These are phyloP conservation scores for Handroanthus guayacan DNA, from an alignment of 257 asterid species.

Conservation along the genomic window DNA sequence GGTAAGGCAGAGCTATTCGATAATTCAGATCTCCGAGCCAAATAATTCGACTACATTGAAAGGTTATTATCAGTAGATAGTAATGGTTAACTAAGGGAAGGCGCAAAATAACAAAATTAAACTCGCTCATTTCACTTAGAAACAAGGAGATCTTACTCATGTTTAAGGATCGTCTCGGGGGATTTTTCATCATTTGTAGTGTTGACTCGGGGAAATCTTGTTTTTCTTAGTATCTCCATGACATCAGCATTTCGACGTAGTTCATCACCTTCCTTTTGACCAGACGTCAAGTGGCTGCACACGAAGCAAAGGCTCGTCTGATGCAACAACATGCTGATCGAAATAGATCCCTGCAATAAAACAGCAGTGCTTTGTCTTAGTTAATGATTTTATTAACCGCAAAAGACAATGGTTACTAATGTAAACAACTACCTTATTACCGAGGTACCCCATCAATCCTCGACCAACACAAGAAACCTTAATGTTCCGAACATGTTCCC, in stretches of 20 bases:
- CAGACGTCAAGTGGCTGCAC: constrained; percentile 92
- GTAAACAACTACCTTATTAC: constrained; percentile 73
- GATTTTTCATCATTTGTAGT: constrained; percentile 67
- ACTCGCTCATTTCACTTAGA: neutral
- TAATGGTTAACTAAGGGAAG: neutral
- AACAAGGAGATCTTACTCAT: constrained; percentile 63
- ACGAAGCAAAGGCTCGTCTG: constrained; percentile 94
- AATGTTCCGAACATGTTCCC: constrained; percentile 76
- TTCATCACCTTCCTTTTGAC: constrained; percentile 91
- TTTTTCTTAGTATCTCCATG: constrained; percentile 84
- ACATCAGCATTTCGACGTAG: constrained; percentile 88
- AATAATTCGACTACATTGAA: constrained; percentile 68
- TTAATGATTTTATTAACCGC: neutral
- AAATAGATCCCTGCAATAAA: constrained; percentile 82
- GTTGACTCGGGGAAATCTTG: constrained; percentile 80
- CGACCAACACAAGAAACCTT: constrained; percentile 91
- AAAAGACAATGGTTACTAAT: neutral
- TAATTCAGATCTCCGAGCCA: constrained; percentile 98
- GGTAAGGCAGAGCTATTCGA: constrained; percentile 83
- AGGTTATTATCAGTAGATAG: constrained; percentile 14
- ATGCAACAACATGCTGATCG: constrained; percentile 85
- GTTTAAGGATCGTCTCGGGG: constrained; percentile 82
- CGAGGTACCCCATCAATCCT: constrained; percentile 96
- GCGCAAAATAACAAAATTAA: neutral
- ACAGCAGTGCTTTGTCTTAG: neutral